A percentile compares a stretch with the other conserved stretches of the same genome.
phyloP scores from a whole-genome alignment of 768 basidiomycete species.

The Daedalea quercina region DNA sequence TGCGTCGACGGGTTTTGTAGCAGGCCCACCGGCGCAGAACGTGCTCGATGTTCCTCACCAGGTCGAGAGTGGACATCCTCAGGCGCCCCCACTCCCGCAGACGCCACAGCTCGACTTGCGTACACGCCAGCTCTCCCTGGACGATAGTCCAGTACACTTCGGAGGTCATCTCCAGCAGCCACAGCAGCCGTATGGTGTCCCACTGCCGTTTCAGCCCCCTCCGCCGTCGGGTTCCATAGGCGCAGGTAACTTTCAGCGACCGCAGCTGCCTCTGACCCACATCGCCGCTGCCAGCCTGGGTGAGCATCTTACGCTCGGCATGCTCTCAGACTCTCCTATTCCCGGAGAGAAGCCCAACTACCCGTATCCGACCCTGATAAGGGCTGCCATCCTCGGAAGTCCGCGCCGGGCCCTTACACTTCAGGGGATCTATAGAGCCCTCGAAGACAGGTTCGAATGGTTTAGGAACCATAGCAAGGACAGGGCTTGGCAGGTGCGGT shows the following conservation, averaged over 20 bases:
- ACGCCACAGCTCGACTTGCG: neutral
- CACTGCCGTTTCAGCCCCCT: neutral
- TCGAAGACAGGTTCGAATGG: slow-evolving; percentile 50
- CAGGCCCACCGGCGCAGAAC: neutral
- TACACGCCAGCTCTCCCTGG: neutral
- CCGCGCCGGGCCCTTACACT: slow-evolving; percentile 46
- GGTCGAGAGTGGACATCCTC: neutral
- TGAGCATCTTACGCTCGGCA: slow-evolving; percentile 15
- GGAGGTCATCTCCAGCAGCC: too few species aligned
- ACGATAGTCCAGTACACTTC: neutral
- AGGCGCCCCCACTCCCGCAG: neutral
- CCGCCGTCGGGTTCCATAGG: neutral
- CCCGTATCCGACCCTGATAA: slow-evolving; percentile 42
- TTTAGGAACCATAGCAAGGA: slow-evolving; percentile 36
- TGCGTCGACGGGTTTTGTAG: too few species aligned
- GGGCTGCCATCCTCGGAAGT: slow-evolving; percentile 63
- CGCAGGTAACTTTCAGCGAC: neutral
- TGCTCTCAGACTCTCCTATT: slow-evolving; percentile 25
- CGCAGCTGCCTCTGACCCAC: neutral
- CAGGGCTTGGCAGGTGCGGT: slow-evolving; percentile 55
- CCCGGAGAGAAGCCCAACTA: slow-evolving; percentile 30
- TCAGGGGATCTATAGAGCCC: slow-evolving; percentile 51
- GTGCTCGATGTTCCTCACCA: neutral
- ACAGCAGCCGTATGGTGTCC: neutral
- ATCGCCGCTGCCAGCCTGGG: neutral